Conservation (phyloP, 1,284 basidiomycete genomes). For the Trichosporon inkin region DNA sequence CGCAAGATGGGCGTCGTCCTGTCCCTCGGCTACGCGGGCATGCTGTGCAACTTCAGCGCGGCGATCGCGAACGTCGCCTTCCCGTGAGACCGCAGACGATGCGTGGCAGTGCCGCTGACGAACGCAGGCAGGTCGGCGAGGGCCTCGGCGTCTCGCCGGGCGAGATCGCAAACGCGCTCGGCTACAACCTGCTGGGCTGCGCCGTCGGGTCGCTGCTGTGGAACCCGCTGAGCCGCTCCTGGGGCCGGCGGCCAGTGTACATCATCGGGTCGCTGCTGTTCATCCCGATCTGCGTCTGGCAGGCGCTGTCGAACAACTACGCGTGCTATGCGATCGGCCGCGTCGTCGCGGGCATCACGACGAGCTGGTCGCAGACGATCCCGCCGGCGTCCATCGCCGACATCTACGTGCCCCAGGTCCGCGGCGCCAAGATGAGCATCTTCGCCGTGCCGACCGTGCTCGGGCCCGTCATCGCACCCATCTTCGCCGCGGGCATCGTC, state of each 20-base stretch:
- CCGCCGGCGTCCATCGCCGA: conserved; percentile 35
- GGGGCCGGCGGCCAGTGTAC: conserved; percentile 45
- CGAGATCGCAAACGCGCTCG: conserved; percentile 43
- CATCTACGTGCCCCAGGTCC: conserved; percentile 35
- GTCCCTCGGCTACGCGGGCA: conserved; percentile 30
- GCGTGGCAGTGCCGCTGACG: too few relatives aligned
- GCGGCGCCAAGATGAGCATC: conserved; percentile 43
- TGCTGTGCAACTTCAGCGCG: conserved; percentile 36
- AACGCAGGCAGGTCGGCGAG: conserved; percentile 4
- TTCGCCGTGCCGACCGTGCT: conserved; percentile 34
- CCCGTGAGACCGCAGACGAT: too few relatives aligned
- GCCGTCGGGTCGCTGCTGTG: conserved; percentile 45
- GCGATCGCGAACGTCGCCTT: conserved; percentile 14
- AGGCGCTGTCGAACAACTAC: conserved; percentile 32
- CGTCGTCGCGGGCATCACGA: conserved; percentile 30
- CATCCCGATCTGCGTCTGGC: conserved; percentile 44
- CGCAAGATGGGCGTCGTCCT: conserved; percentile 41
- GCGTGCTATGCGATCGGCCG: conserved; percentile 27
- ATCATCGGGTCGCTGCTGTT: conserved; percentile 44
- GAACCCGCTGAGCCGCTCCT: conserved; percentile 31
- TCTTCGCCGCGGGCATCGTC: conserved; percentile 42
- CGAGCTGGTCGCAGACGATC: conserved; percentile 32
- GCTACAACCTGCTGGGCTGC: conserved; percentile 47
- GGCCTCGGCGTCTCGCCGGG: conserved; percentile 25
- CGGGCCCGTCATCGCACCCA: conserved; percentile 41